Conservation (phyloP, 1,139 yeast species). For the Hyphopichia khmerensis region DNA sequence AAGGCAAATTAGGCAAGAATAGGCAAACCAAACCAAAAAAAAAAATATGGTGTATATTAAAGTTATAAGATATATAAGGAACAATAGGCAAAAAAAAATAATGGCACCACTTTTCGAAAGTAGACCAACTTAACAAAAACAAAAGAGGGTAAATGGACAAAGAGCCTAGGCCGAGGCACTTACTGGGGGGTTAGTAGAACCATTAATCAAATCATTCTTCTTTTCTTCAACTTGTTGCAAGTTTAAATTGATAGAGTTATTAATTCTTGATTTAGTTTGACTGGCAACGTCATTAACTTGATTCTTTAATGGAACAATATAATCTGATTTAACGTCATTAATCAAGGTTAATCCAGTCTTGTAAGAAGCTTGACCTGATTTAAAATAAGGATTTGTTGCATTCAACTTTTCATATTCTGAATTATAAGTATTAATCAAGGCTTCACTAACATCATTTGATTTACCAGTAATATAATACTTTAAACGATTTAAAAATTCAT, state of each 20-base stretch:
- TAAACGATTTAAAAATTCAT: slow-evolving; percentile 27
- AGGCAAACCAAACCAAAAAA: too few relatives aligned
- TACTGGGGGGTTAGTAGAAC: slow-evolving; percentile 9
- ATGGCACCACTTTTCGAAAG: too few relatives aligned
- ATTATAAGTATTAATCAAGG: slow-evolving; percentile 35
- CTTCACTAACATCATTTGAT: slow-evolving; percentile 30
- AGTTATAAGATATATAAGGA: too few relatives aligned
- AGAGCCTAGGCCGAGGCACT: slow-evolving; percentile 19
- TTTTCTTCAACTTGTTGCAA: slow-evolving; percentile 9
- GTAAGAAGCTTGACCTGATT: slow-evolving; percentile 24
- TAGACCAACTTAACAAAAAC: not conserved
- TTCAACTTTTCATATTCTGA: slow-evolving; percentile 21
- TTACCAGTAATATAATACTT: slow-evolving; percentile 25
- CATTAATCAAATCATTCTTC: slow-evolving; percentile 10
- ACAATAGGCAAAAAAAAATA: too few relatives aligned
- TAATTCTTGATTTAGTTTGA: slow-evolving; percentile 31
- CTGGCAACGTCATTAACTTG: slow-evolving; percentile 37
- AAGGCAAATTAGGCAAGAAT: too few relatives aligned
- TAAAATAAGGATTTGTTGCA: slow-evolving; percentile 4
- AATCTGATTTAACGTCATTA: slow-evolving; percentile 34
- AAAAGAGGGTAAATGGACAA: too few relatives aligned
- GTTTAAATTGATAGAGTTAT: slow-evolving; percentile 9
- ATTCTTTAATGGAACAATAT: slow-evolving; percentile 39
- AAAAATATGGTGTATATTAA: too few relatives aligned
- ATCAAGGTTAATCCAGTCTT: slow-evolving; percentile 36